Evolutionary conservation across 768 basidiomycete genomes (phyloP), one percentile per base, ranked within the genome.

Genomic region (Tephrocybe sp.): DNA sequence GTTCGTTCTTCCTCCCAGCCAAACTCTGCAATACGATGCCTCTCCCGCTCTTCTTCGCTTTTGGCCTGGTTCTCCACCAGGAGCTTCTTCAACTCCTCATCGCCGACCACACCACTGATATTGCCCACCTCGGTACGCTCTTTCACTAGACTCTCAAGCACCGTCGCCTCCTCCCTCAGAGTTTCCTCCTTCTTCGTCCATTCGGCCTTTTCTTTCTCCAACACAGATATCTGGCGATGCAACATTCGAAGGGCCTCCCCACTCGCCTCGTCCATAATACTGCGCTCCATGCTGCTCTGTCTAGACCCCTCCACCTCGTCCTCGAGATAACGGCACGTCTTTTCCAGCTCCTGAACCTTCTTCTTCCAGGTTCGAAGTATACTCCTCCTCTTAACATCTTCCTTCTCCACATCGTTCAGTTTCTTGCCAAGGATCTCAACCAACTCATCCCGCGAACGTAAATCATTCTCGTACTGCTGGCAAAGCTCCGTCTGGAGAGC

Each of bases 261-360:
- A 50, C 86, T 88, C 1, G 88, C 86, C 55, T 84, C 86, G 58
- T 89, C 88, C 76, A 95, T 94, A 33, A 94, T 69, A 54, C 91
- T 88, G 16, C 84, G 72, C 52, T 88, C 86, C 65, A 91, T 71
- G 58, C 85, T 89, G 60, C 90, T 89, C 57, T 88, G 83, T 33
- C 92, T 76, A 36, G 86, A 87, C 6, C 80, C 75, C 53, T 97
- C 94, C 23, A 94, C 88, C 61, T 94, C 88, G 61, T 94, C 92
- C 70, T 95, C 88, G 24, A 86, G 72, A 48, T 73, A 68, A 13
- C 82, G 75, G 45, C 84, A 83, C 52, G 79, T 71, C 54, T 72
- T 77, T 67, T 91, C 88, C 40, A 92, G 69, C 54, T 90, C 87
- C 45, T 74, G 72, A 3, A 90, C 84, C 55, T 87, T 88, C 71